Conservation (phyloP, 345 rosid genomes). For the Jatropha curcas region DNA sequence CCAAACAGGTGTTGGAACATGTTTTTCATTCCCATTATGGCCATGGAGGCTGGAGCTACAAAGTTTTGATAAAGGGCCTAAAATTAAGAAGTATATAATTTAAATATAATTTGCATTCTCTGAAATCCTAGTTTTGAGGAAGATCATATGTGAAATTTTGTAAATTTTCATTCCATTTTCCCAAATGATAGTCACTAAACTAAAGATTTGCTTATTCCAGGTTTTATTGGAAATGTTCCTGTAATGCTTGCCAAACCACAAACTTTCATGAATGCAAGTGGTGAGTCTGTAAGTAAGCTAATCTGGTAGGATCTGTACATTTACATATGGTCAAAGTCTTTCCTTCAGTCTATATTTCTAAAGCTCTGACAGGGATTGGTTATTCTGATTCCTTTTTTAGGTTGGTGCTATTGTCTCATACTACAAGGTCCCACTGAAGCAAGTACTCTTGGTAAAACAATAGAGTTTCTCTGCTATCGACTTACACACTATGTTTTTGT, state of each 20-base stretch:
- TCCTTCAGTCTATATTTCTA: not conserved
- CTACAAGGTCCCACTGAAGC: conserved; percentile 90
- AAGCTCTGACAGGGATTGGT: conserved; percentile 20
- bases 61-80: no score
- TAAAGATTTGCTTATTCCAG: conserved; percentile 36
- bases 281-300: conserved; percentile 90
- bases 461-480: conserved; percentile 8
- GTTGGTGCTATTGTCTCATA: conserved; percentile 83
- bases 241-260: conserved; percentile 96
- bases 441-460: conserved; percentile 75
- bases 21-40: no score
- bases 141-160: not conserved
- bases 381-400: conserved; percentile 41
- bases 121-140: no score
- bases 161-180: not conserved
- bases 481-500: conserved; percentile 1
- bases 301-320: conserved; percentile 24
- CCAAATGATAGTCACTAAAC: not conserved
- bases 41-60: no score
- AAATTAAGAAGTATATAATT: no score
- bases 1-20: no score
- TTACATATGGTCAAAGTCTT: conserved; percentile 9
- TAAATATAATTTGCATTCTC: no score
- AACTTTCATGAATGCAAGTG: conserved; percentile 92
- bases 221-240: conserved; percentile 72